Percentiles rank a stretch among this genome's conserved stretches.
Evolutionary conservation across 768 basidiomycete species (phyloP).

Genomic region (Cystofilobasidium bisporidii): DNA sequence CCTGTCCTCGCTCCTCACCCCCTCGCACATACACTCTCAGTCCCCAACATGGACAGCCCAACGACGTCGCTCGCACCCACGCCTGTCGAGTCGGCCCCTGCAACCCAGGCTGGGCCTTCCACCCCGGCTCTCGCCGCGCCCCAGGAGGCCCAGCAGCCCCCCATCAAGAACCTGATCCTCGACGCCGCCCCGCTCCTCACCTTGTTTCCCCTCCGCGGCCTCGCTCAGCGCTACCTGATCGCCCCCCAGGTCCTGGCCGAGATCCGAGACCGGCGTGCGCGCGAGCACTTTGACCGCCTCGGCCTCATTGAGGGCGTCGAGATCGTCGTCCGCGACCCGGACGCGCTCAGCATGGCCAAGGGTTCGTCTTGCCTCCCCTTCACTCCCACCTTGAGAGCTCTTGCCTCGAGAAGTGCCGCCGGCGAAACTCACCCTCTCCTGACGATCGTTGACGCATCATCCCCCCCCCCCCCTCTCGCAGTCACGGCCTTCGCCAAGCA

Average conservation of each 20-base stretch:
- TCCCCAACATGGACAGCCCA: not conserved
- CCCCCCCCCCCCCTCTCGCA: conserved; percentile 37
- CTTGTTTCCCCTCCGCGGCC: conserved; percentile 67
- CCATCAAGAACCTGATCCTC: conserved; percentile 60
- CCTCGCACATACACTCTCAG: not conserved
- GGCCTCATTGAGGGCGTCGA: conserved; percentile 66
- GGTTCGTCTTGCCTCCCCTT: conserved; percentile 22
- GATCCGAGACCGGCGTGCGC: conserved; percentile 73
- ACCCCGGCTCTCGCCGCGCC: not conserved
- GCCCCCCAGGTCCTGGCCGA: conserved; percentile 85
- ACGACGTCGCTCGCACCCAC: not conserved
- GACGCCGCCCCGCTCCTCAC: conserved; percentile 91
- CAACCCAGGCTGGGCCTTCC: not conserved
- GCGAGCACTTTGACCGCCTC: conserved; percentile 74
- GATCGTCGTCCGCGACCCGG: conserved; percentile 60
- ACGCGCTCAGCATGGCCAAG: conserved; percentile 44
- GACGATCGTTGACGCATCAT: not conserved
- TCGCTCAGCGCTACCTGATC: conserved; percentile 75
- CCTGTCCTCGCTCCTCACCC: too few relatives aligned
- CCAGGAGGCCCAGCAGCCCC: conserved; percentile 12
- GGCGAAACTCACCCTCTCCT: too few relatives aligned
- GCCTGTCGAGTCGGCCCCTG: not conserved
- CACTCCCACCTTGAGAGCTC: not conserved
- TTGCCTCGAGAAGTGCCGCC: too few relatives aligned
- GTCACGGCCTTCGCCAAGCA: conserved; percentile 87